phyloP scores from a whole-genome alignment of 768 basidiomycete species.

The Boletus patriciae region DNA sequence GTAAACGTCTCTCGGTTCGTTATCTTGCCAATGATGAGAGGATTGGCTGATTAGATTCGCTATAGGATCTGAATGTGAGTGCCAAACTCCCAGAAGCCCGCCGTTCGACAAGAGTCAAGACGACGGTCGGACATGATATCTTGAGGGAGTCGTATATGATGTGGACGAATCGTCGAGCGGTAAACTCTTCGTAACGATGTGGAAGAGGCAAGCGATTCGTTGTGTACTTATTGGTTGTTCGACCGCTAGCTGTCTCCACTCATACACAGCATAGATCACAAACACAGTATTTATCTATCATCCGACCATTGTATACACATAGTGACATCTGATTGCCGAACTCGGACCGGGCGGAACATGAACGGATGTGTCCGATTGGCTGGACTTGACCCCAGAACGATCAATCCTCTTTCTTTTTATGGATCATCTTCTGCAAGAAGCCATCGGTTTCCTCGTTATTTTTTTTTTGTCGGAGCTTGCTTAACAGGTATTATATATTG shows the following conservation, averaged over 20 bases:
- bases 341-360: constrained; percentile 12
- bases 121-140: constrained; percentile 57
- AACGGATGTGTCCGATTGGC: constrained; percentile 8
- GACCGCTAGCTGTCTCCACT: constrained; percentile 2
- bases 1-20: constrained; percentile 72
- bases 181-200: constrained; percentile 33
- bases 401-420: background rate
- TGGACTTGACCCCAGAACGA: background rate
- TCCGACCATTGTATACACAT: constrained; percentile 11
- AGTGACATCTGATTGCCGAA: background rate
- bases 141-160: constrained; percentile 82
- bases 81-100: constrained; percentile 78
- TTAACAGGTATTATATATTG: background rate
- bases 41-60: constrained; percentile 8
- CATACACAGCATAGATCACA: constrained; percentile 22
- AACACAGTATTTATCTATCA: constrained; percentile 23
- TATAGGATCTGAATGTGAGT: constrained; percentile 66
- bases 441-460: no score
- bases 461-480: constrained; percentile 6
- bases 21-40: background rate
- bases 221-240: constrained; percentile 8
- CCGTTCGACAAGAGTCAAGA: constrained; percentile 71
- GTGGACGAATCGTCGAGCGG: constrained; percentile 82
- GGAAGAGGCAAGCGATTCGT: background rate
- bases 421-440: no score